These are phyloP conservation scores for Tulasnella sp. DNA, from an alignment of 768 basidiomycete species.

Conservation along the genomic window DNA sequence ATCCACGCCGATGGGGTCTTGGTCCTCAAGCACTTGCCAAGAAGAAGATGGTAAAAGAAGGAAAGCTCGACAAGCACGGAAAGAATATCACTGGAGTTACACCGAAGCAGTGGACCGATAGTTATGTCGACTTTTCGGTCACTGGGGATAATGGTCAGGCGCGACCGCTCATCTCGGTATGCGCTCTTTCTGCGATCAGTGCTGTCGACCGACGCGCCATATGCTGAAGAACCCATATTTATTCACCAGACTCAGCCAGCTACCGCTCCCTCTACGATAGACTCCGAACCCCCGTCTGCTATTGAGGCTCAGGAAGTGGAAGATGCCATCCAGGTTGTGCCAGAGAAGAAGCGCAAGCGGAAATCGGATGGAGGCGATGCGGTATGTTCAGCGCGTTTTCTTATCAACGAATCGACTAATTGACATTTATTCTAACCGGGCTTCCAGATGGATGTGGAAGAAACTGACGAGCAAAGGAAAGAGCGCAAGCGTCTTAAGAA, in stretches of 20 bases:
- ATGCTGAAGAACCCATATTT: constrained; percentile 26
- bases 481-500: constrained; percentile 48
- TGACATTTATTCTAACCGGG: neutral
- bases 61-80: constrained; percentile 91
- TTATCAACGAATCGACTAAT: neutral
- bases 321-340: constrained; percentile 38
- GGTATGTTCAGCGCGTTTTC: constrained; percentile 22
- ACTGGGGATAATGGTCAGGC: constrained; percentile 41
- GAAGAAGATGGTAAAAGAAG: constrained; percentile 98
- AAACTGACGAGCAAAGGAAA: constrained; percentile 38
- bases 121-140: constrained; percentile 82
- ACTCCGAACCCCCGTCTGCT: constrained; percentile 26
- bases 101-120: constrained; percentile 82
- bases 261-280: constrained; percentile 19
- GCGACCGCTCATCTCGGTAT: constrained; percentile 6
- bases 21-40: constrained; percentile 96
- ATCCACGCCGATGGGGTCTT: constrained; percentile 95
- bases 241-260: constrained; percentile 24
- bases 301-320: constrained; percentile 29
- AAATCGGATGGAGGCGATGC: constrained; percentile 31
- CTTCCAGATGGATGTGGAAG: constrained; percentile 39
- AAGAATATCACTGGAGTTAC: constrained; percentile 82
- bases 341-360: constrained; percentile 82
- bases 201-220: constrained; percentile 36
- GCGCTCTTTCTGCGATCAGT: constrained; percentile 29